A percentile compares a stretch with the other conserved stretches of the same genome.
phyloP scores from a whole-genome alignment of 345 rosid genomes.

The Acer saccharum region DNA sequence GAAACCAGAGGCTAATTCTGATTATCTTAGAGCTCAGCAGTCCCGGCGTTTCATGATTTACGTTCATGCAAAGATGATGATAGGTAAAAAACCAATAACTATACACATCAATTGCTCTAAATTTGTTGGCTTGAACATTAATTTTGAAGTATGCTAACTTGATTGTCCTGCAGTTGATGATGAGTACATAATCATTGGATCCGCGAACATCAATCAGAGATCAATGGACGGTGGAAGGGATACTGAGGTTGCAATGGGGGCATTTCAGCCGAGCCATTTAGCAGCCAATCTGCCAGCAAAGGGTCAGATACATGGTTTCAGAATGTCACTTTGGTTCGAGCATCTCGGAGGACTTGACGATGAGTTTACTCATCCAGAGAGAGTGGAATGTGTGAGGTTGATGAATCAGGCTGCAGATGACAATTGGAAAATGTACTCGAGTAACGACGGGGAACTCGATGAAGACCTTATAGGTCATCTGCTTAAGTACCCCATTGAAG shows the following conservation, averaged over 20 bases:
- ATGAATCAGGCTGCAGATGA: conserved; percentile 42
- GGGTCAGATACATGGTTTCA: conserved; percentile 59
- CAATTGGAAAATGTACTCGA: conserved; percentile 48
- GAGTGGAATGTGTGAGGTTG: conserved; percentile 31
- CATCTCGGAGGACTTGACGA: conserved; percentile 34
- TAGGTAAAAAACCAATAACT: conserved; percentile 39
- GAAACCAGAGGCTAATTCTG: conserved; percentile 50
- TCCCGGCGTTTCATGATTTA: conserved; percentile 86
- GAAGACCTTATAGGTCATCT: conserved; percentile 50
- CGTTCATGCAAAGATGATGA: conserved; percentile 91
- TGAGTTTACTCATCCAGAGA: conserved; percentile 38
- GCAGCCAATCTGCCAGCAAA: conserved; percentile 26
- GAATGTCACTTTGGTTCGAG: conserved; percentile 74
- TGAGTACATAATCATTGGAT: conserved; percentile 86
- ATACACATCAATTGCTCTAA: background rate
- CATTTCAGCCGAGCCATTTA: conserved; percentile 69
- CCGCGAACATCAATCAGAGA: conserved; percentile 90
- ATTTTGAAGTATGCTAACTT: conserved; percentile 6
- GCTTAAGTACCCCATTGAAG: conserved; percentile 64
- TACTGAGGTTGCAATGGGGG: conserved; percentile 90
- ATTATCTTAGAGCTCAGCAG: conserved; percentile 67
- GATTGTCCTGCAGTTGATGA: conserved; percentile 65
- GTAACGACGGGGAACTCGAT: background rate
- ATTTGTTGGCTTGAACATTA: background rate
- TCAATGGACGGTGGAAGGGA: conserved; percentile 91